Conservation (phyloP, 257 asterid genomes). For the Paraleonurus japonicus region DNA sequence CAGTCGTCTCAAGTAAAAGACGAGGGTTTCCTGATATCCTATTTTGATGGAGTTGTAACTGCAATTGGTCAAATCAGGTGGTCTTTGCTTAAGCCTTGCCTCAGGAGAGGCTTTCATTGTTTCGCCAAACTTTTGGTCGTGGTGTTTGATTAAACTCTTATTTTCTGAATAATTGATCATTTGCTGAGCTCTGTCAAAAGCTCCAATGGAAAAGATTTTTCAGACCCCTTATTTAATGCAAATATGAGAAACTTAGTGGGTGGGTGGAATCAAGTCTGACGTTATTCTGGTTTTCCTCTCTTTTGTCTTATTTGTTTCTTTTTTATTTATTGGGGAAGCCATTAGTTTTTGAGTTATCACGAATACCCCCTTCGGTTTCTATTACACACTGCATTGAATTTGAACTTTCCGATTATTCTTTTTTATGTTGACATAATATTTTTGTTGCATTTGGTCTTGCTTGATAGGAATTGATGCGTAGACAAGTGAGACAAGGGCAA, state of each 20-base stretch:
- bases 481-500: slow-evolving; percentile 39
- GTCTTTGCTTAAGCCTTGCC: not conserved
- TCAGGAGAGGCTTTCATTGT: not conserved
- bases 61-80: too few species aligned
- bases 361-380: not conserved
- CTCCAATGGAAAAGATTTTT: not conserved
- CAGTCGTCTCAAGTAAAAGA: too few species aligned
- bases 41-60: too few species aligned
- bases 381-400: not conserved
- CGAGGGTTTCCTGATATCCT: too few species aligned
- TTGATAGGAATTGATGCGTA: slow-evolving; percentile 50
- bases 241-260: not conserved
- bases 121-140: not conserved
- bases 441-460: not conserved
- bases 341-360: not conserved
- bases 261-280: not conserved
- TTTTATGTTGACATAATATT: slow-evolving; percentile 1
- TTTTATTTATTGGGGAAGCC: not conserved
- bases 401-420: not conserved
- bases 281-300: not conserved
- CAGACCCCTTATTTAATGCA: not conserved
- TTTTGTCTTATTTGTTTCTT: not conserved
- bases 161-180: slow-evolving; percentile 2
- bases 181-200: not conserved
- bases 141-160: not conserved